These are phyloP conservation scores for Leucoagaricus sp. DNA, from an alignment of 1,284 basidiomycete species.

Conservation along the genomic window DNA sequence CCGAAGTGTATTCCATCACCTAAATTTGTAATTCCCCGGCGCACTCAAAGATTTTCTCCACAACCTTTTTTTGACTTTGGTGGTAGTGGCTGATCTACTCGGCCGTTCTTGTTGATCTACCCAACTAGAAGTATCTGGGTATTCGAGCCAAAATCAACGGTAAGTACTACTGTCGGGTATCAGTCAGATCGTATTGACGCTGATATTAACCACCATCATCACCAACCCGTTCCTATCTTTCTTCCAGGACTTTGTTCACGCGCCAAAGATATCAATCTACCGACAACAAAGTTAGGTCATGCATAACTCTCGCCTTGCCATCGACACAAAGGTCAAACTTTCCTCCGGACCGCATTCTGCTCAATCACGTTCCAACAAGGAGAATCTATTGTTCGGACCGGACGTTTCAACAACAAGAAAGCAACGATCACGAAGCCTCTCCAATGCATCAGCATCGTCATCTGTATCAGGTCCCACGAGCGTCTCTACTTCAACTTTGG, in stretches of 20 bases:
- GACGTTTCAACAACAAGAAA: constrained; percentile 23
- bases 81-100: too few relatives aligned
- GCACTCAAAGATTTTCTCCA: not conserved
- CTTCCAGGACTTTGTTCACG: not conserved
- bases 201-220: constrained; percentile 8
- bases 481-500: constrained; percentile 46
- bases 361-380: constrained; percentile 26
- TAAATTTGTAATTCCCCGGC: not conserved
- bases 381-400: constrained; percentile 29
- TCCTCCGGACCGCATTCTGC: constrained; percentile 35
- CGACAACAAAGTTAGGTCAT: not conserved
- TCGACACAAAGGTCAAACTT: constrained; percentile 44
- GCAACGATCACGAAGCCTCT: constrained; percentile 46
- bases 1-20: not conserved
- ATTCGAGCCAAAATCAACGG: not conserved
- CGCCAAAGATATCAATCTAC: not conserved
- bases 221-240: not conserved
- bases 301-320: constrained; percentile 38
- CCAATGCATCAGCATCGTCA: constrained; percentile 56
- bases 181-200: not conserved
- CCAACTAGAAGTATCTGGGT: too few relatives aligned
- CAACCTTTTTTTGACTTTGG: too few relatives aligned
- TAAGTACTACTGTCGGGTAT: not conserved
- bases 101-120: too few relatives aligned
- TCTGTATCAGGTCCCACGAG: constrained; percentile 57